Evolutionary conservation across 768 basidiomycete genomes (phyloP).

Genomic region (Suillus subluteus): DNA sequence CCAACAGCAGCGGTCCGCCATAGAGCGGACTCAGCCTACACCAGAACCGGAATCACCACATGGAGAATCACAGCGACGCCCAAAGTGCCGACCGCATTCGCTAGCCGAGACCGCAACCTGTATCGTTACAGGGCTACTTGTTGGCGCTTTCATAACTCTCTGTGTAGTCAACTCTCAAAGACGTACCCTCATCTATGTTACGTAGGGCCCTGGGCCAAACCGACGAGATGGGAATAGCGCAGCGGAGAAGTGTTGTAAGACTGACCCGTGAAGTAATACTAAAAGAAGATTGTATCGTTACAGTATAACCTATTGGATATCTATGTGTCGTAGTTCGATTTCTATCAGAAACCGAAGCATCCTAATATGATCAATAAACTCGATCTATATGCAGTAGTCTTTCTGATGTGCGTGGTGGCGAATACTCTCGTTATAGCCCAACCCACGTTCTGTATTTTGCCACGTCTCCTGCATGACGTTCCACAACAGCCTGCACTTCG

Average conservation of each 20-base stretch:
- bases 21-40: conserved; percentile 17
- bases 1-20: conserved; percentile 14
- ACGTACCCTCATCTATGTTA: conserved; percentile 47
- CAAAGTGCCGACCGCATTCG: conserved; percentile 27
- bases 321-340: conserved; percentile 17
- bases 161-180: conserved; percentile 52
- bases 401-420: neutral
- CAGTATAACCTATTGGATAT: conserved; percentile 27
- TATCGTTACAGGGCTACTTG: conserved; percentile 60
- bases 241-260: neutral
- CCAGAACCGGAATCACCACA: conserved; percentile 17
- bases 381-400: neutral
- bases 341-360: conserved; percentile 14
- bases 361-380: neutral
- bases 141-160: conserved; percentile 59
- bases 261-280: conserved; percentile 3
- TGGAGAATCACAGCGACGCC: conserved; percentile 18
- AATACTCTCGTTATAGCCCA: conserved; percentile 17
- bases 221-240: neutral
- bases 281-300: conserved; percentile 25
- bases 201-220: conserved; percentile 16
- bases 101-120: conserved; percentile 45
- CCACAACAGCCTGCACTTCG: conserved; percentile 60
- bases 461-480: conserved; percentile 62
- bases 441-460: conserved; percentile 59